Conservation (phyloP, 2,329 filamentous ascomycete genomes). For the Fusarium miscanthi region DNA sequence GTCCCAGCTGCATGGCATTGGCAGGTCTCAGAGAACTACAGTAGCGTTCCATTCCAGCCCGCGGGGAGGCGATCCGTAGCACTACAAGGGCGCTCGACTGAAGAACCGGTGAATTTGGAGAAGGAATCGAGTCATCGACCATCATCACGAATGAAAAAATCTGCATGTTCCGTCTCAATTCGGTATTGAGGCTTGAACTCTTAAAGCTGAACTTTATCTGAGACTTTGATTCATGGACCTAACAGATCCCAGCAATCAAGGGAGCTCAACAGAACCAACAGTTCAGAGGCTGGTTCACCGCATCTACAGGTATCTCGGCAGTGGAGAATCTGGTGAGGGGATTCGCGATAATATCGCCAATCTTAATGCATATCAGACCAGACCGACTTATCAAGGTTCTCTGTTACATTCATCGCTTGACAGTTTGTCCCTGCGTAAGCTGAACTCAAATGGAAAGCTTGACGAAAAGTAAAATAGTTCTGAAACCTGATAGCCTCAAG, state of each 20-base stretch:
- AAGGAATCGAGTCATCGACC: background rate
- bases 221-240: background rate
- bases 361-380: constrained; percentile 3
- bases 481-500: background rate
- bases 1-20: constrained; percentile 21
- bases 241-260: background rate
- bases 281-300: background rate
- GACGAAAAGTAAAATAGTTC: background rate
- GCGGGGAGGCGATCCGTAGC: constrained; percentile 31
- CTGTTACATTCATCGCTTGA: background rate
- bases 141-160: background rate
- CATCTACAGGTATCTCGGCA: background rate
- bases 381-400: constrained; percentile 1
- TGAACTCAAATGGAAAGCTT: constrained; percentile 23
- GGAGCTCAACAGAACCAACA: background rate
- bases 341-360: constrained; percentile 7
- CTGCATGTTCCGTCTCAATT: background rate
- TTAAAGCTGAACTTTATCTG: constrained; percentile 22
- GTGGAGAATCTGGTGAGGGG: background rate
- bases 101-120: constrained; percentile 13
- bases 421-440: constrained; percentile 21
- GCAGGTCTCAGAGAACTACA: background rate
- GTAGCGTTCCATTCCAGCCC: constrained; percentile 32
- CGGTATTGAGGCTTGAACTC: constrained; percentile 24
- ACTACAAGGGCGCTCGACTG: constrained; percentile 18